These are phyloP conservation scores for Emericellopsis cladophorae DNA, from an alignment of 2,329 filamentous ascomycete genomes.

Conservation along the genomic window DNA sequence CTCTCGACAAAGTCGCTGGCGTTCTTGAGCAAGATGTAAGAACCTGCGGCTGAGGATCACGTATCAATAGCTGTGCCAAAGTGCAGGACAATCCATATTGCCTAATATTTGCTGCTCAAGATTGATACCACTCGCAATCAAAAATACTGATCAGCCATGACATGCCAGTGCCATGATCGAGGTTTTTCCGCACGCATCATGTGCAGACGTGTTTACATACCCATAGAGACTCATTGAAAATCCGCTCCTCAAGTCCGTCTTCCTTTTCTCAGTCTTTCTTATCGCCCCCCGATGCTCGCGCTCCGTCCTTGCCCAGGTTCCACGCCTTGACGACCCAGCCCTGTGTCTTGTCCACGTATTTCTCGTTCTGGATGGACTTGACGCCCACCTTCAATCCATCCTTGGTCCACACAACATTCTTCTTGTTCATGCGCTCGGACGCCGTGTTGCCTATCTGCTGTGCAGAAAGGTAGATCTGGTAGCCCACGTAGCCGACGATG, in stretches of 20 bases:
- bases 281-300: conserved; percentile 6
- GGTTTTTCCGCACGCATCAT: no score
- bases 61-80: no score
- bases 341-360: conserved; percentile 64
- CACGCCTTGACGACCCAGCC: conserved; percentile 54
- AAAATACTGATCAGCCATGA: no score
- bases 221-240: background rate
- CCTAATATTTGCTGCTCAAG: no score
- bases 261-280: conserved; percentile 6
- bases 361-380: conserved; percentile 54
- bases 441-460: conserved; percentile 54
- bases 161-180: no score
- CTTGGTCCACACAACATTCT: conserved; percentile 64
- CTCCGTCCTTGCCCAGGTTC: conserved; percentile 34
- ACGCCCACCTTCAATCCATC: conserved; percentile 62
- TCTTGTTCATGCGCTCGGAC: conserved; percentile 58
- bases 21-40: no score
- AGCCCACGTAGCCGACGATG: conserved; percentile 50
- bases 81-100: no score
- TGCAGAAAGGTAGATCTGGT: conserved; percentile 59
- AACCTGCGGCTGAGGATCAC: no score
- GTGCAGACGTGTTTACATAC: no score
- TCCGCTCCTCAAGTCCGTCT: conserved; percentile 6
- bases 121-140: no score
- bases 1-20: no score